Base-by-base conservation (phyloP, 768 basidiomycete species). In the Rhodocollybia butyracea region DNA sequence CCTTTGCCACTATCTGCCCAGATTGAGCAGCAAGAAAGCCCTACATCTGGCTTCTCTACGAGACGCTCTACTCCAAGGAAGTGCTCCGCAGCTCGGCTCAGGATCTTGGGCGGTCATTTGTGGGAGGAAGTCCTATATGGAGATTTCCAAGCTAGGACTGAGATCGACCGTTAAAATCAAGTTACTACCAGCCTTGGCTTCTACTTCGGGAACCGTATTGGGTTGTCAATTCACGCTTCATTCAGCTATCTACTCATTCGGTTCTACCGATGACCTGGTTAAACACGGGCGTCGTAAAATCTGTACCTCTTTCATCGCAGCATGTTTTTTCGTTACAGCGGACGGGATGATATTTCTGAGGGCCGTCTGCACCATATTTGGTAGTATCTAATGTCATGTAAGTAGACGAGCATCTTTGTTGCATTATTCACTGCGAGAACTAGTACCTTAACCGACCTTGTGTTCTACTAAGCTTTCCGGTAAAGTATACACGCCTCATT, bases 261-360 rank as follows among this genome's bases (percentile, higher is more conserved):
- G 32, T 40, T 47, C 38, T 43, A 55, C 47, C 45, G 41, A 54
- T 41, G 43, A 2, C 46, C 46, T 8, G 41, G 36, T 55, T 55
- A 57, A 46, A 43, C 17, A 27, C 32, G 26, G 53, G 53, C n/a
- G 41, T 54, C 3, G 53, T 54, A 15, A 51, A 58, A 59, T 69
- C 22, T 80, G 79, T 77, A 66, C 70, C 22, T 64, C 66, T 31
- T 74, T 68, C 42, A 66, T 79, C 24, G 66, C 71, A 31, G 65
- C 69, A 36, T 70, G 75, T 36, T 63, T 73, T 13, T 63, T 69
- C 56, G 68, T 38, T 73, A 75, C 72, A n/a, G 74, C 73, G 1
- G 58, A 67, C n/a, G 85, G 61, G 84, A 79, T 0, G 84, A 81
- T 61, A n/a, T n/a, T n/a, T n/a, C n/a, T n/a, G n/a, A n/a, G n/a